A percentile compares a stretch with the other conserved stretches of the same genome.
These are phyloP conservation scores for Solanum sitiens DNA, from an alignment of 257 asterid genomes.

Conservation along the genomic window DNA sequence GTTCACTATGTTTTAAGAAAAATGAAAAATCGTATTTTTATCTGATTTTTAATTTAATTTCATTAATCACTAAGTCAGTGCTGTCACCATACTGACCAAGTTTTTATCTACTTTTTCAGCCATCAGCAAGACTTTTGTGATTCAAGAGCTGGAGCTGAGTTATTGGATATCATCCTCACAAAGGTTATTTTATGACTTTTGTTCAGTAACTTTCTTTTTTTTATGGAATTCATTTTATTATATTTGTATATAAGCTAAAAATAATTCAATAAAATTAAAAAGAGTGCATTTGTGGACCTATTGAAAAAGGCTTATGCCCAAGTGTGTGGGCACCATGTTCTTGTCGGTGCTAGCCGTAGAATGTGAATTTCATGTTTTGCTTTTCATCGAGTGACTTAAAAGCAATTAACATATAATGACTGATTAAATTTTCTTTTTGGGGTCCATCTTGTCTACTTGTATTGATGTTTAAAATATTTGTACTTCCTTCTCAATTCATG, in stretches of 20 bases:
- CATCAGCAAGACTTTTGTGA: slow-evolving; percentile 74
- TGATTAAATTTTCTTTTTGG: background rate
- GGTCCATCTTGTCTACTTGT: background rate
- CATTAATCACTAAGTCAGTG: background rate
- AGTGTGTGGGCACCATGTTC: background rate
- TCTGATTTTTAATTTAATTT: background rate
- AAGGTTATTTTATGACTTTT: slow-evolving; percentile 23
- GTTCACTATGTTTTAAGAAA: background rate
- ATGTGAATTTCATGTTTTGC: background rate
- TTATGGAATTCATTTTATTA: background rate
- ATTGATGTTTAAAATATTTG: background rate
- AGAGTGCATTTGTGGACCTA: background rate
- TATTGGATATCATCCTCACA: slow-evolving; percentile 69
- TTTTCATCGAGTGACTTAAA: background rate
- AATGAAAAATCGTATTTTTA: too few relatives aligned
- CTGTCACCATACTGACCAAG: background rate
- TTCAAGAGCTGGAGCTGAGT: slow-evolving; percentile 72
- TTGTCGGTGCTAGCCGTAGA: background rate
- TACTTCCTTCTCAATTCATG: background rate
- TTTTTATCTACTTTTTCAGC: slow-evolving; percentile 12
- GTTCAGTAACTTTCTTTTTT: background rate
- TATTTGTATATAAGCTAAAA: background rate
- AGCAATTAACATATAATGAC: background rate
- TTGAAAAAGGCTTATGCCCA: background rate
- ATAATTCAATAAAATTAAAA: background rate